These are phyloP conservation scores for Xerocomellus chrysenteron DNA, from an alignment of 768 basidiomycete species.

Conservation along the genomic window DNA sequence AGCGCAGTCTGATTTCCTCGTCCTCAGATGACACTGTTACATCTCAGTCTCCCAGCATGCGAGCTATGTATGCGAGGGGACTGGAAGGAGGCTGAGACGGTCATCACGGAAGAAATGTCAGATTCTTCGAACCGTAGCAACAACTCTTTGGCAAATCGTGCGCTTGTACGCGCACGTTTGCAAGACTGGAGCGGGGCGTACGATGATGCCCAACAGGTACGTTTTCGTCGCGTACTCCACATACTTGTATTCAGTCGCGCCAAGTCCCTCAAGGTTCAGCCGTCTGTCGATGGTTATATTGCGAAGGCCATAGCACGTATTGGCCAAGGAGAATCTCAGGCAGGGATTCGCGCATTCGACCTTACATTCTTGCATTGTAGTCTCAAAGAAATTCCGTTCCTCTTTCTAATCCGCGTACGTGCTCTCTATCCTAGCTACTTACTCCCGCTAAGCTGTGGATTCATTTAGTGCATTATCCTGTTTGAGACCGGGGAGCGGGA, in stretches of 20 bases:
- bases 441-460: neutral
- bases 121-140: neutral
- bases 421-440: neutral
- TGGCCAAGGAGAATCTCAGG: constrained; percentile 8
- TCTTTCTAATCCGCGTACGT: constrained; percentile 15
- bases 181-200: constrained; percentile 9
- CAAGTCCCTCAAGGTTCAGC: constrained; percentile 13
- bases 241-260: neutral
- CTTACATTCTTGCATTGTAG: constrained; percentile 14
- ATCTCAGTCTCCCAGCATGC: neutral
- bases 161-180: constrained; percentile 9
- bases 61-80: constrained; percentile 8
- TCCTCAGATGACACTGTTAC: constrained; percentile 5
- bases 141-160: constrained; percentile 5
- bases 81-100: constrained; percentile 7
- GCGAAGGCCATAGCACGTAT: constrained; percentile 16
- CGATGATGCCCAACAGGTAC: constrained; percentile 9
- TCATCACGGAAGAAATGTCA: constrained; percentile 7
- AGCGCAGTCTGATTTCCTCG: neutral
- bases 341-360: constrained; percentile 13
- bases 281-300: constrained; percentile 13
- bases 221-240: neutral
- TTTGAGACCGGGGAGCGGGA: constrained; percentile 10
- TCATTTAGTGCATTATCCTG: constrained; percentile 9
- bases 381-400: constrained; percentile 5